A percentile compares a stretch with the other conserved stretches of the same genome.
phyloP scores from a whole-genome alignment of 2,329 filamentous ascomycete species.

The Sporothrix euskadiensis region DNA sequence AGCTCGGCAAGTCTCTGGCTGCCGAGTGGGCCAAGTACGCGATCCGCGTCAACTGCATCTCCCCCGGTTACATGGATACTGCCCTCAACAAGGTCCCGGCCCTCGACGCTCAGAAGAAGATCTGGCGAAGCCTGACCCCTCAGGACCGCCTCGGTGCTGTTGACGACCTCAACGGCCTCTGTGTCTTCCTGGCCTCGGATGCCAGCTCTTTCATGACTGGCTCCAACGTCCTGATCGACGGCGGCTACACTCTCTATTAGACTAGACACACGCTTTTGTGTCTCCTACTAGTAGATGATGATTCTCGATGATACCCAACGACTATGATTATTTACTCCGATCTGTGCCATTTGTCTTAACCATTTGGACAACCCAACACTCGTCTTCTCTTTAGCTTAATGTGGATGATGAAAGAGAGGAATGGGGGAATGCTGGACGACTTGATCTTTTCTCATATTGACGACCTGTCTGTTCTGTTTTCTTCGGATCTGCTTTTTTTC shows the following conservation, averaged over 20 bases:
- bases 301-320: conserved; percentile 29
- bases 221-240: conserved; percentile 70
- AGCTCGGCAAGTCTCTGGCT: conserved; percentile 76
- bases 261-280: neutral
- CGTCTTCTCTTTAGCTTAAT: conserved; percentile 1
- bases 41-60: conserved; percentile 83
- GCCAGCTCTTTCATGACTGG: conserved; percentile 76
- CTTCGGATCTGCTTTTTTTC: conserved; percentile 1
- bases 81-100: conserved; percentile 75
- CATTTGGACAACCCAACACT: neutral
- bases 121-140: conserved; percentile 73
- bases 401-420: conserved; percentile 13
- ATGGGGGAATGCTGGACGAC: neutral
- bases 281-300: conserved; percentile 7
- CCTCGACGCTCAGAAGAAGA: conserved; percentile 78
- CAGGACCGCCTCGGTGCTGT: conserved; percentile 71
- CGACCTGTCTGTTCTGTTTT: neutral
- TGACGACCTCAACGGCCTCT: conserved; percentile 75
- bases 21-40: conserved; percentile 81
- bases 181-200: conserved; percentile 73
- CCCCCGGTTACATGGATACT: conserved; percentile 84
- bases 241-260: conserved; percentile 60
- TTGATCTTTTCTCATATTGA: conserved; percentile 18
- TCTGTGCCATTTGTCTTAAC: neutral
- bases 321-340: neutral